phyloP scores from a whole-genome alignment of 192 early-diverging fungal genomes.

The Rhizoclosmatium sp. region DNA sequence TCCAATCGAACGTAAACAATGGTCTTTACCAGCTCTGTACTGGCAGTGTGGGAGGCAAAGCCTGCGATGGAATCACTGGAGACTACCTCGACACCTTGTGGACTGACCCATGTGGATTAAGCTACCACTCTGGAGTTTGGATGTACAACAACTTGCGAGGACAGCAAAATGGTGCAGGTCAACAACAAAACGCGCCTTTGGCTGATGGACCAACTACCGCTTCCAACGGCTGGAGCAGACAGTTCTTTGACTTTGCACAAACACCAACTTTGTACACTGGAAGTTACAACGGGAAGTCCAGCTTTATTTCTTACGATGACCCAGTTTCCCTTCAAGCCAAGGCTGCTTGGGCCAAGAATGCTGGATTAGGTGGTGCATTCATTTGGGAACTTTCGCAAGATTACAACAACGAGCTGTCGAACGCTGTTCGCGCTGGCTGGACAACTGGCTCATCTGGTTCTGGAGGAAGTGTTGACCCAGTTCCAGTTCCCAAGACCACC shows the following conservation, averaged over 20 bases:
- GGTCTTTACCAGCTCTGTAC: constrained; percentile 30
- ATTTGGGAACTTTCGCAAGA: constrained; percentile 33
- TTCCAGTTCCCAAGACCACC: too few species aligned
- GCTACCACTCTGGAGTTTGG: constrained; percentile 60
- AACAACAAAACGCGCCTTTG: constrained; percentile 34
- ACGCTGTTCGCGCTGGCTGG: constrained; percentile 15
- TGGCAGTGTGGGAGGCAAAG: not conserved
- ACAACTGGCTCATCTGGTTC: too few species aligned
- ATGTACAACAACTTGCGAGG: constrained; percentile 42
- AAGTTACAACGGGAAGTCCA: constrained; percentile 58
- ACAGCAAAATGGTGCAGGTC: constrained; percentile 5
- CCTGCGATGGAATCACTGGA: constrained; percentile 20
- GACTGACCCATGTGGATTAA: constrained; percentile 7
- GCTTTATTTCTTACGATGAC: constrained; percentile 83
- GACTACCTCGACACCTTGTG: constrained; percentile 30
- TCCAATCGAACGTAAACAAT: constrained; percentile 23
- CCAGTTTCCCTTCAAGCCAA: constrained; percentile 67
- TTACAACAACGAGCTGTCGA: constrained; percentile 15
- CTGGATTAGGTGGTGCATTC: constrained; percentile 50
- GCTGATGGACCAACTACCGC: constrained; percentile 38
- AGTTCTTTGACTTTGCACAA: constrained; percentile 61
- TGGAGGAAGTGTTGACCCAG: too few species aligned
- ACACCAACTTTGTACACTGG: constrained; percentile 68
- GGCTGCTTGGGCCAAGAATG: constrained; percentile 59
- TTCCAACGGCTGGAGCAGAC: constrained; percentile 62